Evolutionary conservation across 352 stramenopile genomes (phyloP), one percentile per base, ranked within the genome.

Genomic region (Pythium phragmitis): DNA sequence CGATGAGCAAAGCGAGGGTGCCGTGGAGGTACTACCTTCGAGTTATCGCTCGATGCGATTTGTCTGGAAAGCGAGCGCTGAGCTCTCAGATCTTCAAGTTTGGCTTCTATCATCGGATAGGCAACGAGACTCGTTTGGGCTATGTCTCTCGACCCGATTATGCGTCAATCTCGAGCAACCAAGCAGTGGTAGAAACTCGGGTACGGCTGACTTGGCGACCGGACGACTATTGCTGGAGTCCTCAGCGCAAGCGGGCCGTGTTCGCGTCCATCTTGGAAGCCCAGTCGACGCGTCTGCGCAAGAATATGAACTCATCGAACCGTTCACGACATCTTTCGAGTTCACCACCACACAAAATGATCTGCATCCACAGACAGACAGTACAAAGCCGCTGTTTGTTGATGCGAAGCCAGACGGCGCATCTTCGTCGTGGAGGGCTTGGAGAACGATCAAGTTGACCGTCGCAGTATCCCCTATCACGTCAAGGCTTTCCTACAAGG

Each of bases 91-190:
- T 46, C 51, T 91, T 49, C 68, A 91, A 51, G 21, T 91, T 45
- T 92, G 84, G 84, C 43, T 92, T 13, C 52, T 92, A 12, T 86
- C 84, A 28, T 89, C 72, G 0, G 84, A 92, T 53, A 73, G 72
- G 12, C 85, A 80, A 55, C 57, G 69, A 4, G 82, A 92, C 11
- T 74, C 74, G 14, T 65, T 76, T 39, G 84, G 80, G 41, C 73
- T 87, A 30, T 74, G 85, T 56, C 39, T 92, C 9, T 88, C 77
- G 8, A 54, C 28, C 3, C 33, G 46, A n/a, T 42, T 70, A 12
- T 9, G 54, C 17, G 0, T 65, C 7, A 34, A 42, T 9, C n/a
- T 48, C 21, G 63, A 65, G 11, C 33, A 70, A 58, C 30, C 39
- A 33, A 56, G 48, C 9, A 7, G 7, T 4, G 17, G 3, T 19